Evolutionary conservation across 805 yeast species (phyloP).

Genomic region (Metschnikowia lachancei): DNA sequence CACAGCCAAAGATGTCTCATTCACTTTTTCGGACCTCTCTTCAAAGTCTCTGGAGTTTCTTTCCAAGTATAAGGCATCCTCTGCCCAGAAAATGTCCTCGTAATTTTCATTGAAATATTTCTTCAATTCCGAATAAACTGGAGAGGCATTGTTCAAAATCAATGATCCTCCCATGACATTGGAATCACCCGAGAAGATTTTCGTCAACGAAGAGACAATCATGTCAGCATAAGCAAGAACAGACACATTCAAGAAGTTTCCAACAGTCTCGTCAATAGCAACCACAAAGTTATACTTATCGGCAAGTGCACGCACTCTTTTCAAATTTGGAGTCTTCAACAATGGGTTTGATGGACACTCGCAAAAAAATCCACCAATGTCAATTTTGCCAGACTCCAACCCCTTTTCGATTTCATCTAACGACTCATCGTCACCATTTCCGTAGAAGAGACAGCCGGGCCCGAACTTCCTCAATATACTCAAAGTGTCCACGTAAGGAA

Average conservation of each 20-base stretch:
- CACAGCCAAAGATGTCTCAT: slow-evolving; percentile 53
- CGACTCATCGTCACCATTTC: slow-evolving; percentile 74
- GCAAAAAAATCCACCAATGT: slow-evolving; percentile 75
- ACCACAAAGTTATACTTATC: slow-evolving; percentile 70
- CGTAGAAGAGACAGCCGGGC: slow-evolving; percentile 83
- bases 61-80: slow-evolving; percentile 89
- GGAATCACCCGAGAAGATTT: slow-evolving; percentile 90
- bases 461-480: slow-evolving; percentile 87
- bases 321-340: slow-evolving; percentile 77
- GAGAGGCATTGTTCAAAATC: slow-evolving; percentile 68
- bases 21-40: slow-evolving; percentile 54
- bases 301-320: slow-evolving; percentile 61
- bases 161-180: slow-evolving; percentile 94
- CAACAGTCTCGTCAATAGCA: slow-evolving; percentile 92
- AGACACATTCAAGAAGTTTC: slow-evolving; percentile 82
- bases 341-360: slow-evolving; percentile 97
- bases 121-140: slow-evolving; percentile 49
- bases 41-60: slow-evolving; percentile 90
- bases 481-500: slow-evolving; percentile 91
- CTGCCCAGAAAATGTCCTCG: slow-evolving; percentile 83
- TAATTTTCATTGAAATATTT: slow-evolving; percentile 49
- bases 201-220: slow-evolving; percentile 82
- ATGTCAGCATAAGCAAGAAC: slow-evolving; percentile 82
- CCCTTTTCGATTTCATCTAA: slow-evolving; percentile 61
- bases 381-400: slow-evolving; percentile 53